Percentiles rank a stretch among this genome's conserved stretches.
phyloP scores from a whole-genome alignment of 2,329 filamentous ascomycete species.

The Lachnellula willkommii region DNA sequence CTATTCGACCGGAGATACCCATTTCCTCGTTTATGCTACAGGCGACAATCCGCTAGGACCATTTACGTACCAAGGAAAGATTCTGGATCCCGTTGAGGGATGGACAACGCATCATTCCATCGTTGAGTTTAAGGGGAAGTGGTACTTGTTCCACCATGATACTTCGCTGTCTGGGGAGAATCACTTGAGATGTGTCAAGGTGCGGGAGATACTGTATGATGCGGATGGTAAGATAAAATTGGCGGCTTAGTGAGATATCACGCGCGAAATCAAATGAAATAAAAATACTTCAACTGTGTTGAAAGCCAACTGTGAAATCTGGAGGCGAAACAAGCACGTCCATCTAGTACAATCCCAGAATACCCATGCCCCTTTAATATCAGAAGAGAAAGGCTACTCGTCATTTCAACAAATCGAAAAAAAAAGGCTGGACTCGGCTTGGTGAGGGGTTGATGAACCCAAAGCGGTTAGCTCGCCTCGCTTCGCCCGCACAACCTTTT shows the following conservation, averaged over 20 bases:
- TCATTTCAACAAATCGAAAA: too few species aligned
- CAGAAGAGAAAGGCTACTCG: too few species aligned
- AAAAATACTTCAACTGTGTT: not conserved
- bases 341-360: too few species aligned
- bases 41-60: constrained; percentile 62
- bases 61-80: constrained; percentile 65
- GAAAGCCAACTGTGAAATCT: too few species aligned
- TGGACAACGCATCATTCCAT: constrained; percentile 82
- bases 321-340: too few species aligned
- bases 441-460: too few species aligned
- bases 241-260: constrained; percentile 1
- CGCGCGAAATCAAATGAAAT: not conserved
- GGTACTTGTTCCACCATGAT: constrained; percentile 76
- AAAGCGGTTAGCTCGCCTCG: too few species aligned
- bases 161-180: constrained; percentile 63
- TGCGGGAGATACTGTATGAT: constrained; percentile 69
- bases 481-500: too few species aligned
- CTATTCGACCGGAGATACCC: constrained; percentile 74
- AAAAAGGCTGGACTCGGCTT: too few species aligned
- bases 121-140: constrained; percentile 64
- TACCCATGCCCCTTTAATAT: too few species aligned
- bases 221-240: constrained; percentile 54
- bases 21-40: constrained; percentile 66
- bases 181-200: constrained; percentile 69
- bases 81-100: constrained; percentile 70